Evolutionary conservation across 2,329 filamentous ascomycete species (phyloP).

Genomic region (Zymoseptoria tritici): DNA sequence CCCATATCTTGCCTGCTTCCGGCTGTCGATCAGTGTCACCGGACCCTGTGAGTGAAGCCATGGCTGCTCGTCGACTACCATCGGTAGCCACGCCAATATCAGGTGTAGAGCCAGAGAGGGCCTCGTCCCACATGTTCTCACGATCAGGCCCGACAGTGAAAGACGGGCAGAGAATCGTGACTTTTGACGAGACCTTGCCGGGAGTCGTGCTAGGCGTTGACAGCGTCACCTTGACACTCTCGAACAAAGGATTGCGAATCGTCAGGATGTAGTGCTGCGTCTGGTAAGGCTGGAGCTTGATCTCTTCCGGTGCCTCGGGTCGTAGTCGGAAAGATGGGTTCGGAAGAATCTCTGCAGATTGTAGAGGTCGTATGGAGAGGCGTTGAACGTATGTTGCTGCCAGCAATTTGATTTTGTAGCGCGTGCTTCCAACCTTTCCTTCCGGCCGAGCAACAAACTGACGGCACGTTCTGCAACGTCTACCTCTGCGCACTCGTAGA

Average conservation of each 20-base stretch:
- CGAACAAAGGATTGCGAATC: slow-evolving; percentile 89
- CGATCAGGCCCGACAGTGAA: slow-evolving; percentile 93
- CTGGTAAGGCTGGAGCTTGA: slow-evolving; percentile 34
- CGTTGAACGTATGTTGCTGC: slow-evolving; percentile 79
- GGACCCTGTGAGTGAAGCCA: slow-evolving; percentile 29
- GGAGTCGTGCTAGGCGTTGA: slow-evolving; percentile 76
- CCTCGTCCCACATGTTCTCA: slow-evolving; percentile 81
- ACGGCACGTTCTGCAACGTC: slow-evolving; percentile 84
- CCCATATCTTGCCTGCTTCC: slow-evolving; percentile 94
- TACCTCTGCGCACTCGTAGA: slow-evolving; percentile 84
- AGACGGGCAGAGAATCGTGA: slow-evolving; percentile 88
- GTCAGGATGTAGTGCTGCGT: slow-evolving; percentile 76
- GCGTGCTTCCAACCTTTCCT: slow-evolving; percentile 76
- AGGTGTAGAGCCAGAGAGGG: slow-evolving; percentile 47
- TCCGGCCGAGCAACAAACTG: slow-evolving; percentile 96
- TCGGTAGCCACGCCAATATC: slow-evolving; percentile 12
- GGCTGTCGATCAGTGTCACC: slow-evolving; percentile 52
- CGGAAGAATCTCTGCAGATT: slow-evolving; percentile 23
- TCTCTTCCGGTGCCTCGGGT: slow-evolving; percentile 10
- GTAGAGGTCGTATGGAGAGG: slow-evolving; percentile 60
- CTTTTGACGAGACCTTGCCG: slow-evolving; percentile 65
- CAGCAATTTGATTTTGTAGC: slow-evolving; percentile 87
- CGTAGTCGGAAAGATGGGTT: slow-evolving; percentile 20
- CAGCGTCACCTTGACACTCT: slow-evolving; percentile 76
- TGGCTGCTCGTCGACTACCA: slow-evolving; percentile 24